phyloP scores from a whole-genome alignment of 345 rosid species.

The Linum lewisii region DNA sequence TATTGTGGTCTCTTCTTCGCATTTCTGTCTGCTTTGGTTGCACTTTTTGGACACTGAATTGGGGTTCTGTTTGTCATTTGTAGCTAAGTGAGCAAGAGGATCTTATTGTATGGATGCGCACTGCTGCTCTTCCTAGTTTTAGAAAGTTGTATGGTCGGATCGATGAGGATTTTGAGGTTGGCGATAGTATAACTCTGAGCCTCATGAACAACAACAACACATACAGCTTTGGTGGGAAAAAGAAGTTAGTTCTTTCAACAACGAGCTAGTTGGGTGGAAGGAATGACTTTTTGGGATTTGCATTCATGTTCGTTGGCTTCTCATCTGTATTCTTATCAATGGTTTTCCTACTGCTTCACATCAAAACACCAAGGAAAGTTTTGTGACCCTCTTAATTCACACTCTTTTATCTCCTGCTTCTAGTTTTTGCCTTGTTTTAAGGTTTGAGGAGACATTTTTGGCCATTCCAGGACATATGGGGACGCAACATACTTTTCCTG shows the following conservation, averaged over 20 bases:
- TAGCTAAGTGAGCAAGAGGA: slow-evolving; percentile 83
- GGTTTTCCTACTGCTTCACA: slow-evolving; percentile 58
- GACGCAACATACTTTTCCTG: slow-evolving; percentile 35
- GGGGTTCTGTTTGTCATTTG: slow-evolving; percentile 10
- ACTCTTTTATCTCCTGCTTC: background rate
- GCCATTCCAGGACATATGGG: slow-evolving; percentile 38
- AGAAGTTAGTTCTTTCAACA: slow-evolving; percentile 67
- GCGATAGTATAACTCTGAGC: slow-evolving; percentile 36
- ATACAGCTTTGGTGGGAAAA: slow-evolving; percentile 73
- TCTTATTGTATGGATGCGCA: slow-evolving; percentile 79
- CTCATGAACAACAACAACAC: slow-evolving; percentile 72
- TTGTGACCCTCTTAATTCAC: background rate
- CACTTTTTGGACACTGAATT: background rate
- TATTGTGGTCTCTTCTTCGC: no score
- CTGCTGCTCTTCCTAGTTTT: slow-evolving; percentile 78
- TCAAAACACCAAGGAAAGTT: slow-evolving; percentile 40
- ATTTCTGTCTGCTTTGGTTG: no score
- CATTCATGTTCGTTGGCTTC: slow-evolving; percentile 58
- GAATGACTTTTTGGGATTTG: slow-evolving; percentile 66
- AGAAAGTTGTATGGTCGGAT: slow-evolving; percentile 70
- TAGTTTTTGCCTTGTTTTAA: no score
- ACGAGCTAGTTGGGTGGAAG: slow-evolving; percentile 77
- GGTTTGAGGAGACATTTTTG: no score
- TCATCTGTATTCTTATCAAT: slow-evolving; percentile 45
- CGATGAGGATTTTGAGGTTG: slow-evolving; percentile 59